Evolutionary conservation across 345 rosid species (phyloP), one percentile per base, ranked within the genome.

Genomic region (Boechera retrofracta): DNA sequence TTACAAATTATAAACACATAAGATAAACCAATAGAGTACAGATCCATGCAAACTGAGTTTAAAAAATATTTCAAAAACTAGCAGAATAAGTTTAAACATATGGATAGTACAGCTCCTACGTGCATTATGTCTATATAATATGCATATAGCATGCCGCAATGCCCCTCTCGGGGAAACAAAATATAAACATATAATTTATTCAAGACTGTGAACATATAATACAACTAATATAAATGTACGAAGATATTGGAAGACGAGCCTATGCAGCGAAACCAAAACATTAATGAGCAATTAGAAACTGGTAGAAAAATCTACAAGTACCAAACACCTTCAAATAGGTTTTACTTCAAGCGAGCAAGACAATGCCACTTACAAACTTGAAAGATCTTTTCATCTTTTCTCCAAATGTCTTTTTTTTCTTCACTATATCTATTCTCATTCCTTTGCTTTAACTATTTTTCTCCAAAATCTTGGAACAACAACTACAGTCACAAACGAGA

Each of bases 211-310:
- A 71, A 58, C 56, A 32, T 71, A 44, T 45, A 45, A 45, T 58
- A 58, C 32, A 71, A 31, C 44, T 71, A 26, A 47, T 59, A 72
- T 51, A 38, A 28, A 72, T 36, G 60, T 60, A 61, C 60, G 29
- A 60, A 36, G 45, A 11, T 48, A 61, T 60, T 61, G 69, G 41
- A 61, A 15, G 31, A 28, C 69, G 76, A 49, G 76, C 76, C 67
- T 60, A 72, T 60, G 49, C 60, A 59, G 5, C 59, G 26, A 36
- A 59, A 26, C 36, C 7, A 21, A 49, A 60, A 60, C 58, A 71
- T 48, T 60, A 59, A 60, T 71, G 48, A 71, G 48, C 67, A 33
- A 21, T 44, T 32, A 32, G 41, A 51, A 62, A 15, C 12, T 33
- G 7, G 41, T 52, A 62, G 59, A 72, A 59, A 16, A 36, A 38